A percentile compares a stretch with the other conserved stretches of the same genome.
phyloP scores from a whole-genome alignment of 345 rosid species.

The Combretum micranthum region DNA sequence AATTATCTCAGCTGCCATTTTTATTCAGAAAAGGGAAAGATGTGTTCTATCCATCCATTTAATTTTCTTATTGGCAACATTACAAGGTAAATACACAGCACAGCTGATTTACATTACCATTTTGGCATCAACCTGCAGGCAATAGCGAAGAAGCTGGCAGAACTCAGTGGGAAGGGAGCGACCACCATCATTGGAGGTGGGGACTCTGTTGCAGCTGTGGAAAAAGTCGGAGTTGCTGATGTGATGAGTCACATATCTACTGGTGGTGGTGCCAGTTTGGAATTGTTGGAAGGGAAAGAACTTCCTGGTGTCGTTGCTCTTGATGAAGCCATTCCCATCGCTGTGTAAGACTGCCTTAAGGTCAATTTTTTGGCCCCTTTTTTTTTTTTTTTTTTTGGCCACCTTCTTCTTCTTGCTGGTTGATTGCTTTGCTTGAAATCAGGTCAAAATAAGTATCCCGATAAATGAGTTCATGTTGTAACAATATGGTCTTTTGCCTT shows the following conservation, averaged over 20 bases:
- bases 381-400: too few species aligned
- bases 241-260: slow-evolving; percentile 97
- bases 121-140: slow-evolving; percentile 35
- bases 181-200: slow-evolving; percentile 95
- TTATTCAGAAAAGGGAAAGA: too few species aligned
- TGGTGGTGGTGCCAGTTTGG: slow-evolving; percentile 94
- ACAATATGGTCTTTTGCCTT: too few species aligned
- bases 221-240: slow-evolving; percentile 81
- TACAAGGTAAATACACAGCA: too few species aligned
- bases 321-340: slow-evolving; percentile 40
- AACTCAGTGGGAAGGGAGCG: slow-evolving; percentile 70
- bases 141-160: slow-evolving; percentile 89
- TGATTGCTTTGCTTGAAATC: background rate
- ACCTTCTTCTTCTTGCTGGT: too few species aligned
- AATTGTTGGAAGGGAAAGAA: slow-evolving; percentile 81
- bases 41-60: too few species aligned
- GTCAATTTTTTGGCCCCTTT: too few species aligned
- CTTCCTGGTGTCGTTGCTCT: slow-evolving; percentile 92
- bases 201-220: slow-evolving; percentile 94
- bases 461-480: too few species aligned
- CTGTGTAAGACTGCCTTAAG: slow-evolving; percentile 4
- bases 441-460: too few species aligned
- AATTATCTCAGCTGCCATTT: too few species aligned
- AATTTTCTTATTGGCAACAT: background rate
- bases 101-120: background rate